Percentiles rank a stretch among this genome's conserved stretches.
Conservation (phyloP, 1,139 yeast species). For the Kurtzmaniella quercitrusa region DNA sequence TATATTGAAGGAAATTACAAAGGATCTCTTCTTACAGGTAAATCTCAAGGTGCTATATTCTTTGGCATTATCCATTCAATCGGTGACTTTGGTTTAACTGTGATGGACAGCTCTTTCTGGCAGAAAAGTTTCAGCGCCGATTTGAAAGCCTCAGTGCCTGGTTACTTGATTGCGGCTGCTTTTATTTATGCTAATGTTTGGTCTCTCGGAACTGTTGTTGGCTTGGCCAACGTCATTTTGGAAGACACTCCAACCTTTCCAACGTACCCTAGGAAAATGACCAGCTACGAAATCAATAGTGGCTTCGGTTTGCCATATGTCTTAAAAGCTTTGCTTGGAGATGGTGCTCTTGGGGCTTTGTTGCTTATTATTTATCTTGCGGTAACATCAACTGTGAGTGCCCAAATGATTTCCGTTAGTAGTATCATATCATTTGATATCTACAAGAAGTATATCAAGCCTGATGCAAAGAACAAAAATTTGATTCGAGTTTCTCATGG, state of each 20-base stretch:
- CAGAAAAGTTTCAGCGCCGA: constrained; percentile 32
- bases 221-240: constrained; percentile 23
- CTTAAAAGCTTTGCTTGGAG: constrained; percentile 22
- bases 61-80: constrained; percentile 25
- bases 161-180: constrained; percentile 31
- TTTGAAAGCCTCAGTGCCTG: constrained; percentile 32
- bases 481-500: constrained; percentile 25
- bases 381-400: constrained; percentile 29
- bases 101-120: constrained; percentile 30
- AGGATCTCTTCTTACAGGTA: constrained; percentile 32
- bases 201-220: constrained; percentile 28
- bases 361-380: constrained; percentile 25
- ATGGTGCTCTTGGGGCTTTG: constrained; percentile 27
- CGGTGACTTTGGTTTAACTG: constrained; percentile 28
- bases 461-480: constrained; percentile 21
- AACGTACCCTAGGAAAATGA: constrained; percentile 26
- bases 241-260: constrained; percentile 22
- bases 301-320: constrained; percentile 25
- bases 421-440: constrained; percentile 28
- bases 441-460: constrained; percentile 24
- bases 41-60: constrained; percentile 26
- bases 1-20: constrained; percentile 27
- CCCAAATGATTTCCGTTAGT: constrained; percentile 29
- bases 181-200: constrained; percentile 29
- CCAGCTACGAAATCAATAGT: constrained; percentile 20